phyloP scores from a whole-genome alignment of 2,329 filamentous ascomycete genomes.

The Coleophoma cylindrospora region DNA sequence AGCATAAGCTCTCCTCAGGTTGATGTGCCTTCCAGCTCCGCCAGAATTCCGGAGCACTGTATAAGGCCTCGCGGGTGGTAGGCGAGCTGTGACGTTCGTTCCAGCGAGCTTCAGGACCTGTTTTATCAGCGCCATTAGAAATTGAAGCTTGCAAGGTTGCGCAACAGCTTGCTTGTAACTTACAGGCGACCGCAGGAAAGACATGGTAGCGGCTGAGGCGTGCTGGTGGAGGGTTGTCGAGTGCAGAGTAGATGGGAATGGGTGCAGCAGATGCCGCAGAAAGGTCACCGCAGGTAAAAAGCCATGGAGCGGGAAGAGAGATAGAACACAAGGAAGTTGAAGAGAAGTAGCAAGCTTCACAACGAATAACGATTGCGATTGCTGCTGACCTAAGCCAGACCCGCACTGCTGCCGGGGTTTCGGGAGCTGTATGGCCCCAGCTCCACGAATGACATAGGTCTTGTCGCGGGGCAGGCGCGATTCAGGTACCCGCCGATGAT shows the following conservation, averaged over 20 bases:
- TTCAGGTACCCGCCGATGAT: neutral
- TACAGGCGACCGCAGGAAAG: constrained; percentile 18
- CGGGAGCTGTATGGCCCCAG: too few relatives aligned
- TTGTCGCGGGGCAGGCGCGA: neutral
- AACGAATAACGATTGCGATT: too few relatives aligned
- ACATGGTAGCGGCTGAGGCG: constrained; percentile 14
- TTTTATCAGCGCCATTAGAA: too few relatives aligned
- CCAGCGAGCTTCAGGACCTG: neutral
- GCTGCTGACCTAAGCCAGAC: too few relatives aligned
- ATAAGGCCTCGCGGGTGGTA: neutral
- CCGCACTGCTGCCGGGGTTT: too few relatives aligned
- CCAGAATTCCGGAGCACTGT: too few relatives aligned
- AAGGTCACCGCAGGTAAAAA: constrained; percentile 19
- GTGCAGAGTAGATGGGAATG: neutral
- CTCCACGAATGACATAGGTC: too few relatives aligned
- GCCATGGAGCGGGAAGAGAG: constrained; percentile 15
- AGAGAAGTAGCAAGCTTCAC: too few relatives aligned
- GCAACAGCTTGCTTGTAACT: constrained; percentile 4
- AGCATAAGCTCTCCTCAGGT: neutral
- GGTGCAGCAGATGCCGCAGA: constrained; percentile 26
- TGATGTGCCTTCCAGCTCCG: too few relatives aligned
- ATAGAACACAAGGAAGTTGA: neutral
- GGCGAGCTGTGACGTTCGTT: neutral
- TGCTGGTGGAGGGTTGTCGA: neutral
- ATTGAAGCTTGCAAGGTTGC: neutral